Conservation (phyloP, 1,139 yeast genomes). For the Sugiyamaella japonica region DNA sequence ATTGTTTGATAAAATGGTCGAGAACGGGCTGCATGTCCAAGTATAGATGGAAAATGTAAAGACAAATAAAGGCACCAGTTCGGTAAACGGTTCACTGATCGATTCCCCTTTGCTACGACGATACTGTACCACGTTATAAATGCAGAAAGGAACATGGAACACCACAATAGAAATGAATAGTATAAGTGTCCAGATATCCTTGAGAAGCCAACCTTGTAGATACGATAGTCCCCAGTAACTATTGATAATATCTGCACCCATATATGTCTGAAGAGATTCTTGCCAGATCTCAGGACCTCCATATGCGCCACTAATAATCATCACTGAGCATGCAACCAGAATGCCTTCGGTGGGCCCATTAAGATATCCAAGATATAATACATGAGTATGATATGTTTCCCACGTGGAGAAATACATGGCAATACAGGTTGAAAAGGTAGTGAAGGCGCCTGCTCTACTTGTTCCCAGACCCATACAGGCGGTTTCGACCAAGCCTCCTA, state of each 20-base stretch:
- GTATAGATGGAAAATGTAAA: slow-evolving; percentile 34
- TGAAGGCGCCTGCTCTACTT: slow-evolving; percentile 44
- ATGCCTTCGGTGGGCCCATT: slow-evolving; percentile 86
- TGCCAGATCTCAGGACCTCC: slow-evolving; percentile 63
- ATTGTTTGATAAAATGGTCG: slow-evolving; percentile 38
- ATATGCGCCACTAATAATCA: slow-evolving; percentile 55
- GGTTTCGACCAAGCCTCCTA: slow-evolving; percentile 44
- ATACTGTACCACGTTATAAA: slow-evolving; percentile 63
- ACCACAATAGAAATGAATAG: slow-evolving; percentile 53
- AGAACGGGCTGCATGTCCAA: slow-evolving; percentile 43
- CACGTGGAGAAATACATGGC: slow-evolving; percentile 76
- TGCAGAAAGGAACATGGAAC: slow-evolving; percentile 48
- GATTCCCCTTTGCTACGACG: slow-evolving; percentile 48
- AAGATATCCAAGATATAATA: slow-evolving; percentile 62
- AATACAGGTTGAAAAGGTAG: slow-evolving; percentile 63
- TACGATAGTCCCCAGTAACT: slow-evolving; percentile 5
- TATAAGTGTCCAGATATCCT: slow-evolving; percentile 41
- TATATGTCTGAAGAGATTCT: slow-evolving; percentile 32
- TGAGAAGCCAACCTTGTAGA: slow-evolving; percentile 39
- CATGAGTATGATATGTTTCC: slow-evolving; percentile 80
- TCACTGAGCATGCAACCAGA: slow-evolving; percentile 55
- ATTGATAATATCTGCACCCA: slow-evolving; percentile 15
- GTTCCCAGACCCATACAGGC: slow-evolving; percentile 46
- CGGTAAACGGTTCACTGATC: slow-evolving; percentile 46
- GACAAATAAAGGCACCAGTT: slow-evolving; percentile 39